These are phyloP conservation scores for Hyphopichia buzzinii DNA, from an alignment of 1,139 yeast genomes.

Conservation along the genomic window DNA sequence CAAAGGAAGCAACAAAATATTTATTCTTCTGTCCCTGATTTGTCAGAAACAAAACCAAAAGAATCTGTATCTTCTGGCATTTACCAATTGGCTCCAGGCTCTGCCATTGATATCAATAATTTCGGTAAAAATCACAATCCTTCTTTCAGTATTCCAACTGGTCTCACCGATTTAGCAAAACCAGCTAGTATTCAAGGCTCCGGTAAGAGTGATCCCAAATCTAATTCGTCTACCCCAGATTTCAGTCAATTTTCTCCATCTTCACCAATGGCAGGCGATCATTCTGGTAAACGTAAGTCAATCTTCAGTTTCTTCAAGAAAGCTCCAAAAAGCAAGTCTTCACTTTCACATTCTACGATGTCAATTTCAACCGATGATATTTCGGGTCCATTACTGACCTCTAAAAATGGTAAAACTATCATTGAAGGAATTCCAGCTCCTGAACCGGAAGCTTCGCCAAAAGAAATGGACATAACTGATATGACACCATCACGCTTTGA, in stretches of 20 bases:
- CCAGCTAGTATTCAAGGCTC: conserved; percentile 5
- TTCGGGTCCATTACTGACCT: neutral
- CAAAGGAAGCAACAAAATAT: conserved; percentile 8
- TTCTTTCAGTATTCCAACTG: conserved; percentile 24
- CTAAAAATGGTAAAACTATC: too few species aligned
- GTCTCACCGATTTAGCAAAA: conserved; percentile 14
- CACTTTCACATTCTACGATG: neutral
- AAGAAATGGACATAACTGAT: neutral
- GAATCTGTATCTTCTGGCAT: conserved; percentile 7
- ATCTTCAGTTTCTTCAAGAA: conserved; percentile 27
- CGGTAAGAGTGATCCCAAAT: neutral
- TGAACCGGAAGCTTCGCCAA: too few species aligned
- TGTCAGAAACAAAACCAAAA: conserved; percentile 11
- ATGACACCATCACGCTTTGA: too few species aligned
- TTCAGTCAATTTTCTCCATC: conserved; percentile 4
- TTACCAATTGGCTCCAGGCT: conserved; percentile 35
- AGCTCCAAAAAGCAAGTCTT: conserved; percentile 8
- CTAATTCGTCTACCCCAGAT: neutral
- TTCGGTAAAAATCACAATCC: conserved; percentile 45
- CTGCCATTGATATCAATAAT: conserved; percentile 40
- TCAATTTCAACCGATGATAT: neutral
- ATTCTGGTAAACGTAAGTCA: conserved; percentile 17
- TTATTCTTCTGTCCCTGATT: conserved; percentile 27
- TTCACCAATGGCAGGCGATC: conserved; percentile 5
- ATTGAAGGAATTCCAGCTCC: too few species aligned